phyloP scores from a whole-genome alignment of 768 basidiomycete species.

The Lactarius pseudohatsudake region DNA sequence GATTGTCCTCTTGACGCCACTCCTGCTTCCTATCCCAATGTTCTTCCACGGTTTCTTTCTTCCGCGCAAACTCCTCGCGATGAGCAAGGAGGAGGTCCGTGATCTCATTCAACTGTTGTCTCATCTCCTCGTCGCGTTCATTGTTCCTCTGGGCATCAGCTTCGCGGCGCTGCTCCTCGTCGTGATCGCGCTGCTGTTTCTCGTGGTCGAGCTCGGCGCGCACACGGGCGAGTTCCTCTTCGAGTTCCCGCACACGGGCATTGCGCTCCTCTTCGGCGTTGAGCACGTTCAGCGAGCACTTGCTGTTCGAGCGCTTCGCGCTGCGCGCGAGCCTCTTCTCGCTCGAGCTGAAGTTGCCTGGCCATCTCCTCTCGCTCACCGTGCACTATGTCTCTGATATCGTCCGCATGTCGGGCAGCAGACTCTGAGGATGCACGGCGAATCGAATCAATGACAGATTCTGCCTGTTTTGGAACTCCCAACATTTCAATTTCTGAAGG shows the following conservation, averaged over 20 bases:
- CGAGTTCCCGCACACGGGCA: constrained; percentile 55
- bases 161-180: constrained; percentile 64
- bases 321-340: constrained; percentile 28
- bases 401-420: constrained; percentile 53
- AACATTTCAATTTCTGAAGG: constrained; percentile 20
- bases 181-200: constrained; percentile 52
- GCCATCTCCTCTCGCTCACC: constrained; percentile 30
- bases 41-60: constrained; percentile 59
- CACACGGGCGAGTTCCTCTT: constrained; percentile 59
- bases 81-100: constrained; percentile 73
- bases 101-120: constrained; percentile 65
- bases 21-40: constrained; percentile 62
- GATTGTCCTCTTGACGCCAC: constrained; percentile 59
- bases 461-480: constrained; percentile 32
- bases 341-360: constrained; percentile 23
- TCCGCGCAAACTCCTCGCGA: constrained; percentile 54
- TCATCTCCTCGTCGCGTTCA: constrained; percentile 61
- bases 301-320: constrained; percentile 25
- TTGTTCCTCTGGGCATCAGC: constrained; percentile 53
- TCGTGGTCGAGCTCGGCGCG: constrained; percentile 65
- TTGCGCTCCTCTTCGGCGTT: constrained; percentile 49
- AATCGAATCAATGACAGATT: constrained; percentile 40
- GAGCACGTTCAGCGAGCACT: constrained; percentile 20
- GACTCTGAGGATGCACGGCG: constrained; percentile 51
- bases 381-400: constrained; percentile 48